Conservation (phyloP, 1,284 basidiomycete genomes). For the Sporisorium reilianum region DNA sequence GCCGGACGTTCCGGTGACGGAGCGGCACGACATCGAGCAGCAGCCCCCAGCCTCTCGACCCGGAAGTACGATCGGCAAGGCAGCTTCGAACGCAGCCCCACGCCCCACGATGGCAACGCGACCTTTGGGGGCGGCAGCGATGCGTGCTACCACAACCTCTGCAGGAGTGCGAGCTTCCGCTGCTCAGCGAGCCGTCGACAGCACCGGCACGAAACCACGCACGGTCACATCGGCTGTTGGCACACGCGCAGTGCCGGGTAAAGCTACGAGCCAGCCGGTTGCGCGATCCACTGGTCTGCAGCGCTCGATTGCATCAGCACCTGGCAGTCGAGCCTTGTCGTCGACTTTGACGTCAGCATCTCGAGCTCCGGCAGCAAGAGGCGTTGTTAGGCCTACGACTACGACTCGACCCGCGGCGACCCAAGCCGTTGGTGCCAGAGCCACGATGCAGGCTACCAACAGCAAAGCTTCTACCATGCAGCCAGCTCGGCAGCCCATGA, state of each 20-base stretch:
- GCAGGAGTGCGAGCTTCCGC: not conserved
- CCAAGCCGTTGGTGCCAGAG: not conserved
- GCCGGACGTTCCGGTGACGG: constrained; percentile 33
- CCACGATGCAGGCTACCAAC: not conserved
- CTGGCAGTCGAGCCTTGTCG: constrained; percentile 13
- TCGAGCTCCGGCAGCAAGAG: constrained; percentile 2
- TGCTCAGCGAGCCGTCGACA: not conserved
- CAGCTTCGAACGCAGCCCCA: not conserved
- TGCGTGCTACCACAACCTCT: not conserved
- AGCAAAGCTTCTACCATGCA: not conserved
- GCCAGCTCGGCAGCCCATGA: not conserved
- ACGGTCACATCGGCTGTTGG: not conserved
- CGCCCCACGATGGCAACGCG: constrained; percentile 2
- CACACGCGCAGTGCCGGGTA: constrained; percentile 1
- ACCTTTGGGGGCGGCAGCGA: not conserved
- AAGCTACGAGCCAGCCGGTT: not conserved
- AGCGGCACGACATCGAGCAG: not conserved
- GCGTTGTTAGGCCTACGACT: constrained; percentile 1
- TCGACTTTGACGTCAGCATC: constrained; percentile 2
- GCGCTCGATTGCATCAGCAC: constrained; percentile 34
- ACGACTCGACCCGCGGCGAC: not conserved
- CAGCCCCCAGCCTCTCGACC: not conserved
- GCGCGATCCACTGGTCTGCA: constrained; percentile 24
- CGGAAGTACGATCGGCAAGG: not conserved
- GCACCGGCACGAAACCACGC: constrained; percentile 2